Evolutionary conservation across 139 green algal genomes (phyloP).

Genomic region (Tetradesmus lagerheimii): DNA sequence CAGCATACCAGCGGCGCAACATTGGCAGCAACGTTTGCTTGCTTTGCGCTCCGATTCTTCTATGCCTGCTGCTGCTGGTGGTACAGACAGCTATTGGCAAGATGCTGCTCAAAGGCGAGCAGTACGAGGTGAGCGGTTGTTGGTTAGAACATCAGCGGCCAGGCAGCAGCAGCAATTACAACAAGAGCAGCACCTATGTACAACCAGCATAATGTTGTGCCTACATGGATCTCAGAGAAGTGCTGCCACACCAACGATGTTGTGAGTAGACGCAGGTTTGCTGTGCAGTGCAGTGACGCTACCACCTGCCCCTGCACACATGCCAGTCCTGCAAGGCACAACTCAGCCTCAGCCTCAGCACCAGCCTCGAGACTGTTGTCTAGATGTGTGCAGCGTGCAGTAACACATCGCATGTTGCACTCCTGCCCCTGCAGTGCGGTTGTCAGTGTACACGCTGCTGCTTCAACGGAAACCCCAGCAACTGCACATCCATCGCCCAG

Average conservation of each 20-base stretch:
- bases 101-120: slow-evolving; percentile 48
- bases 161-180: background rate
- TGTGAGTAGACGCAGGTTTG: background rate
- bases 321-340: background rate
- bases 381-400: background rate
- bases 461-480: slow-evolving; percentile 34
- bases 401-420: background rate
- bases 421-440: slow-evolving; percentile 67
- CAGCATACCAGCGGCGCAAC: slow-evolving; percentile 76
- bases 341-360: no score
- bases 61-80: slow-evolving; percentile 77
- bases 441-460: slow-evolving; percentile 77
- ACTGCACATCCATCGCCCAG: slow-evolving; percentile 30
- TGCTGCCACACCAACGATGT: background rate
- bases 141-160: background rate
- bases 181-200: background rate
- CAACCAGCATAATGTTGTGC: background rate
- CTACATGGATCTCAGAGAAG: background rate
- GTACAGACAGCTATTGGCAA: slow-evolving; percentile 70
- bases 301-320: background rate
- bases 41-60: slow-evolving; percentile 76
- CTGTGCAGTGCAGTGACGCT: background rate
- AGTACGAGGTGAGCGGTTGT: slow-evolving; percentile 57
- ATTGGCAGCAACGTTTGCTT: slow-evolving; percentile 73
- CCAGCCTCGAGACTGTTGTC: no score